phyloP scores from a whole-genome alignment of 306 rosid genomes.

The Acacia acuminata region DNA sequence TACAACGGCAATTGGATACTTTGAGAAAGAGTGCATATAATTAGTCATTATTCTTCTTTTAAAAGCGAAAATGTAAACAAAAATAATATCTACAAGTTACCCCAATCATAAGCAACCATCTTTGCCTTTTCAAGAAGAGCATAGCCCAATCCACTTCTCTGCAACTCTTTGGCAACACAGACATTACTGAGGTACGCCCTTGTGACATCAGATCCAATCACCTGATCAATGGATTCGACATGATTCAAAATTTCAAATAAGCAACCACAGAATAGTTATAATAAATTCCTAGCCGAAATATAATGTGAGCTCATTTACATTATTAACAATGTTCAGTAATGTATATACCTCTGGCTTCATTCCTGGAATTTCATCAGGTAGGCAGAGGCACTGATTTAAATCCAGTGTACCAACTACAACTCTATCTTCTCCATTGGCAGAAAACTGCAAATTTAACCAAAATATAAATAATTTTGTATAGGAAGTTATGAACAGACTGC shows the following conservation, averaged over 20 bases:
- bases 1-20: background rate
- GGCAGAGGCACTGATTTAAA: conserved; percentile 79
- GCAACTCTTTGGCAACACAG: conserved; percentile 86
- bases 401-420: conserved; percentile 79
- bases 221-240: conserved; percentile 44
- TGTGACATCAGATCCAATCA: conserved; percentile 63
- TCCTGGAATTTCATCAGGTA: conserved; percentile 91
- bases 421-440: conserved; percentile 68
- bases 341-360: conserved; percentile 71
- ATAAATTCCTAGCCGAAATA: background rate
- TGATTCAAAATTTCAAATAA: background rate
- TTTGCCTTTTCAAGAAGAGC: conserved; percentile 75
- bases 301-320: background rate
- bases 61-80: conserved; percentile 6
- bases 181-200: conserved; percentile 96
- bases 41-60: background rate
- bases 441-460: conserved; percentile 57
- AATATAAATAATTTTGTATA: conserved; percentile 3
- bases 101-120: conserved; percentile 83
- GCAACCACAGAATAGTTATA: conserved; percentile 12
- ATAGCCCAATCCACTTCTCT: conserved; percentile 79
- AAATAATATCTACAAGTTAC: conserved; percentile 41
- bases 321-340: background rate
- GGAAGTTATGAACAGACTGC: background rate
- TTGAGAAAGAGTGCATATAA: background rate